Conservation (phyloP, 805 yeast genomes). For the Yamadazyma laniorum region DNA sequence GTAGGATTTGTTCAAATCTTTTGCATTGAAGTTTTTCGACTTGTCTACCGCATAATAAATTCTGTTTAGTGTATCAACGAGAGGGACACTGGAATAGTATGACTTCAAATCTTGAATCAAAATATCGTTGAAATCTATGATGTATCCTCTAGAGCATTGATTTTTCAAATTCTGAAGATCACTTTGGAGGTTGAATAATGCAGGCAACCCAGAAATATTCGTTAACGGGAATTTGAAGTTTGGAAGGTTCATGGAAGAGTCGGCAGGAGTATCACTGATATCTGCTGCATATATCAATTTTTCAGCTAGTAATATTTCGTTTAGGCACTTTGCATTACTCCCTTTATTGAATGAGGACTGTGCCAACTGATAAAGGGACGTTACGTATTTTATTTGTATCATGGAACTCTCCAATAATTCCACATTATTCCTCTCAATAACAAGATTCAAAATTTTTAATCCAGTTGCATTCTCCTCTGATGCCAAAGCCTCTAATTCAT, state of each 20-base stretch:
- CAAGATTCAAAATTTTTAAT: conserved; percentile 46
- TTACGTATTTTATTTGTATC: conserved; percentile 47
- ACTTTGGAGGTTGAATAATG: conserved; percentile 49
- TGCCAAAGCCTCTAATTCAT: conserved; percentile 47
- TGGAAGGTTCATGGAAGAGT: conserved; percentile 18
- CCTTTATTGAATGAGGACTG: conserved; percentile 45
- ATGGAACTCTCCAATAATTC: conserved; percentile 62
- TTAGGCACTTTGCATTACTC: conserved; percentile 54
- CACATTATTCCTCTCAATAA: conserved; percentile 56
- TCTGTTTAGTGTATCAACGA: conserved; percentile 50
- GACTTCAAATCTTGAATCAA: conserved; percentile 60
- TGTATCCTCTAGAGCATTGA: conserved; percentile 70
- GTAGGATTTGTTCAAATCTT: conserved; percentile 34
- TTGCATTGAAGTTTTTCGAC: conserved; percentile 18
- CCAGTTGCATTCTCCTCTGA: conserved; percentile 50
- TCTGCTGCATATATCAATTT: conserved; percentile 41
- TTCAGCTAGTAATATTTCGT: conserved; percentile 57
- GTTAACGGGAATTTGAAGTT: conserved; percentile 30
- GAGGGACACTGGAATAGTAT: conserved; percentile 52
- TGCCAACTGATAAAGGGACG: conserved; percentile 23
- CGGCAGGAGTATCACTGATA: conserved; percentile 16
- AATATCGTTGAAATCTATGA: conserved; percentile 52
- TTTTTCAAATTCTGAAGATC: conserved; percentile 53
- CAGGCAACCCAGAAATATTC: conserved; percentile 48
- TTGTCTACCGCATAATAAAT: conserved; percentile 33